phyloP scores from a whole-genome alignment of 768 basidiomycete species.

The Bullera alba region DNA sequence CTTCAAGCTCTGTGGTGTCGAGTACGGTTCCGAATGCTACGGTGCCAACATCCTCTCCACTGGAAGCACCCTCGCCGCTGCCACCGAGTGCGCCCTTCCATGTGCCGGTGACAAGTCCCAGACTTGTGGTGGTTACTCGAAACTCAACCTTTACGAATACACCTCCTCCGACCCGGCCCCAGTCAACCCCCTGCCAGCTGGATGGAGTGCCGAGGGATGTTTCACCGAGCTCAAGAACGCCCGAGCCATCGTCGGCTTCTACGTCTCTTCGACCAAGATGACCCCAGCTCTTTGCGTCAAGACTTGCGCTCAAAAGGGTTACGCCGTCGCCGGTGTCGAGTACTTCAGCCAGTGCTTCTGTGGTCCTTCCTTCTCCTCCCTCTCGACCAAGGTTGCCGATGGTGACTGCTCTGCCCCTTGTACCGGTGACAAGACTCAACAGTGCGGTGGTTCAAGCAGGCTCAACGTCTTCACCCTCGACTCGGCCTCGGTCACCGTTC shows the following conservation, averaged over 20 bases:
- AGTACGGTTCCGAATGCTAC: not conserved
- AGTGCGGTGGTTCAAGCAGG: constrained; percentile 31
- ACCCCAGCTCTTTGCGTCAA: not conserved
- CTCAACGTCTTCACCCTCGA: constrained; percentile 18
- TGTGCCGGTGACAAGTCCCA: not conserved
- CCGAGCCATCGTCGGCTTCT: not conserved
- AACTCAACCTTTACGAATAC: not conserved
- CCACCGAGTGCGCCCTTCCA: not conserved
- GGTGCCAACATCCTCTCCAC: not conserved
- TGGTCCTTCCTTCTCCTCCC: not conserved
- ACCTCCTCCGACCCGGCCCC: not conserved
- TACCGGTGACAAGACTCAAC: constrained; percentile 49
- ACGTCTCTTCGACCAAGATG: not conserved
- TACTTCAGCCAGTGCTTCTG: not conserved
- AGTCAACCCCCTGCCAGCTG: constrained; percentile 16
- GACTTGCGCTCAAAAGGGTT: not conserved
- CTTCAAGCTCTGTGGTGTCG: not conserved
- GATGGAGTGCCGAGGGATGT: constrained; percentile 19
- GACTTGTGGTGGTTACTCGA: not conserved
- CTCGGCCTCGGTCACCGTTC: no score
- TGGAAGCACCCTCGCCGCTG: not conserved
- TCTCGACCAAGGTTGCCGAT: not conserved
- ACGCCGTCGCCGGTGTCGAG: not conserved
- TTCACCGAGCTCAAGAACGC: not conserved
- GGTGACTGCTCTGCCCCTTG: constrained; percentile 66